These are phyloP conservation scores for Fonsecaea nubica DNA, from an alignment of 2,329 filamentous ascomycete species.

Conservation along the genomic window DNA sequence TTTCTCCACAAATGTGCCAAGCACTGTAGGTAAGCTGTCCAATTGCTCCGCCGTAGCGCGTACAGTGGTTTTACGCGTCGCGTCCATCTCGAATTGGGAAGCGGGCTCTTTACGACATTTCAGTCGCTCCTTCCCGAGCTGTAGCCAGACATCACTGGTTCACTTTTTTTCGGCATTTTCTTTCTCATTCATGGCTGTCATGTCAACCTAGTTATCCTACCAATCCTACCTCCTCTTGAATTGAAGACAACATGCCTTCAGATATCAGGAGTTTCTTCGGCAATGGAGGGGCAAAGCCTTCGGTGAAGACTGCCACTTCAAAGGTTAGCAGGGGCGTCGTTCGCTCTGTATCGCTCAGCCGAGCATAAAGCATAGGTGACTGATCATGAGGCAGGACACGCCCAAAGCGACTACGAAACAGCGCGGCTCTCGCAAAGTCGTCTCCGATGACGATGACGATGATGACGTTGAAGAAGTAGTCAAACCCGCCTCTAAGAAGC, in stretches of 20 bases:
- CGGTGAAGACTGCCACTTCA: constrained; percentile 32
- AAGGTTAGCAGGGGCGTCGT: constrained; percentile 18
- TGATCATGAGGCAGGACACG: constrained; percentile 6
- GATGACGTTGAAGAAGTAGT: constrained; percentile 67
- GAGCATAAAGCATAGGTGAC: background rate
- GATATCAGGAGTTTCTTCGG: constrained; percentile 94
- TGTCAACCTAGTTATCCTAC: background rate
- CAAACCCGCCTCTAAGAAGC: constrained; percentile 45
- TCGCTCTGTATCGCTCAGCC: background rate
- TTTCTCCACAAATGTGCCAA: background rate
- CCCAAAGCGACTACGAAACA: constrained; percentile 21
- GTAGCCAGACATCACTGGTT: background rate
- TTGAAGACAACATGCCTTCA: constrained; percentile 65
- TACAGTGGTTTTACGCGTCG: constrained; percentile 2
- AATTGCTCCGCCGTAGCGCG: constrained; percentile 1
- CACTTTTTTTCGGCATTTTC: background rate
- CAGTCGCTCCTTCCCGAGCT: constrained; percentile 1
- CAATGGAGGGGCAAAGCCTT: constrained; percentile 62
- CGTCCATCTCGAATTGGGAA: background rate
- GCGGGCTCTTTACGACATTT: constrained; percentile 2
- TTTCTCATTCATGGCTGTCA: background rate
- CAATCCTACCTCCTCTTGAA: background rate
- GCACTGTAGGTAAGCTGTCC: background rate
- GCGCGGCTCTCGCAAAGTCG: constrained; percentile 64
- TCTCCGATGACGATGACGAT: constrained; percentile 71